Evolutionary conservation across 176 grass and related monocot genomes (phyloP), one percentile per base, ranked within the genome.

Genomic region (Ananas comosus): DNA sequence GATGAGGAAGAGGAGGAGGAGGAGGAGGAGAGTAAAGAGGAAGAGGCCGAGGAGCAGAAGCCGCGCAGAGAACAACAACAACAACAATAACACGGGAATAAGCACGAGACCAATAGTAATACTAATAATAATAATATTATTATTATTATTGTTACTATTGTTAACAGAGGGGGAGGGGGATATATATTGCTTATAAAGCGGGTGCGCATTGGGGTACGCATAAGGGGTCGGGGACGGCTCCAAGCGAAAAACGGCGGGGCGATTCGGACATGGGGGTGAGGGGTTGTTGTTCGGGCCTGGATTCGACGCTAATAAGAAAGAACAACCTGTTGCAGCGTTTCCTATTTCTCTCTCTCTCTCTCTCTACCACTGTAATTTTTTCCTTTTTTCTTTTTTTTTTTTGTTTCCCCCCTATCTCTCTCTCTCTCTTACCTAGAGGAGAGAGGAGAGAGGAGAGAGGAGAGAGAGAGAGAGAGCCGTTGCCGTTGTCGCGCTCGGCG

Each of bases 51-150:
- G 74, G 68, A 12, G 67, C 66, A 0, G 80, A 28, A 78, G 79
- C 77, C 80, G 84, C 85, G 82, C 48, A 79, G 70, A 69, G 51
- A 70, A 63, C 74, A 76, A 69, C 64, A 64, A 69, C 64, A 64
- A 21, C 47, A 28, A 33, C 25, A 33, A 28, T 67, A 28, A 33
- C 25, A 9, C 71, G 70, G 2, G 24, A 65, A 48, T 77, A 78
- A 10, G 80, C 65, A 72, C 76, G 88, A 64, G 17, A 85, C 75
- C 65, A 86, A 85, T 72, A 85, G 82, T 71, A 92, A 82, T 42
- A 42, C 0, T 33, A 33, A 33, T 33, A 33, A 33, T 33, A 33
- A 33, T 5, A 33, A 33, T 23, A 23, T 23, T 23, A 23, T 23
- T 23, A 23, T 23, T 27, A 27, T 27, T 54, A 54, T 13, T n/a